Evolutionary conservation across 148 eudicot genomes (phyloP), one percentile per base, ranked within the genome.

Genomic region (Fagopyrum tataricum): DNA sequence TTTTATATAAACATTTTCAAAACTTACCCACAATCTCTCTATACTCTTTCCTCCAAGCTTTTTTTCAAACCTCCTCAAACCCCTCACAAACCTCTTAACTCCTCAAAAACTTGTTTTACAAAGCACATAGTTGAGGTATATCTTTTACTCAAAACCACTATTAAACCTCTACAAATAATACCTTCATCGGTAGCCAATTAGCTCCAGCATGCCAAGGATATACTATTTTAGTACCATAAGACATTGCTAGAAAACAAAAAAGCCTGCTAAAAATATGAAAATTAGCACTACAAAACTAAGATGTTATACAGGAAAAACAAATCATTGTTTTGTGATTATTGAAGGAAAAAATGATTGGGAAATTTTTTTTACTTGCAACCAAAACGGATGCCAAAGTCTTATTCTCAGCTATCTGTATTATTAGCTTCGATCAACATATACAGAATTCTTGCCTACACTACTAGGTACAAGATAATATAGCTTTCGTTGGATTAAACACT

Each of bases 181-280:
- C 37, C 2, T 31, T 61, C 67, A 61, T 61, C 67, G 67, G 17
- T 58, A 58, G 64, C 64, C 64, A 59, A 31, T 59, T 59, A 21
- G 39, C 66, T 62, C 42, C n/a, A 62, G 68, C 61, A n/a, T 51
- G 56, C 15, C 24, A 18, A 6, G 8, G 7, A 8, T 42, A 62
- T 31, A 12, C 13, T 44, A 10, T 31, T 37, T 26, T 62, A 12
- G 37, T 7, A 62, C 40, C 68, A 62, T 62, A 42, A 31, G 68
- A 15, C n/a, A 62, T 26, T n/a, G 37, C 14, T 31, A 31, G 42
- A 62, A 62, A 62, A 62, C 43, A 62, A 18, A 62, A 62, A 62
- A 62, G 2, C 43, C 40, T n/a, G 37, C 4, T 26, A 42, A 26
- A 6, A 26, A 26, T 42, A 62, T 62, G 68, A 62, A 62, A 8